Evolutionary conservation across 75 land plant genomes (phyloP).

Genomic region (Sequoiadendron giganteum): DNA sequence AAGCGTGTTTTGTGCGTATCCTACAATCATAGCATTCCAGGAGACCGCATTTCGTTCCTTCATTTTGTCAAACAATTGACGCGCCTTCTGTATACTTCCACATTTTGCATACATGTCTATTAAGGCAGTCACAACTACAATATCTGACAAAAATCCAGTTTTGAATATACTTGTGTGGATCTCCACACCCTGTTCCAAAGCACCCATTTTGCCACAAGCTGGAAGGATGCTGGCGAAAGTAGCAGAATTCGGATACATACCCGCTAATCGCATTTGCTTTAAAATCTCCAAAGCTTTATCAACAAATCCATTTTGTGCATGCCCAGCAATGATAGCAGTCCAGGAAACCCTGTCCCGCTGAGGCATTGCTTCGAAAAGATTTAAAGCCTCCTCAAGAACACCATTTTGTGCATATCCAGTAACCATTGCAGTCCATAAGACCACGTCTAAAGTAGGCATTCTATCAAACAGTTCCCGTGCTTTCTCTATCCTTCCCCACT

Average conservation of each 20-base stretch:
- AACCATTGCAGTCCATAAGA: constrained; percentile 67
- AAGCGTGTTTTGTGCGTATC: constrained; percentile 15
- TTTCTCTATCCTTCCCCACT: constrained; percentile 38
- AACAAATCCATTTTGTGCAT: constrained; percentile 56
- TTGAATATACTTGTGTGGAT: constrained; percentile 40
- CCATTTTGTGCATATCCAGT: constrained; percentile 58
- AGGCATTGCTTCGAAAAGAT: constrained; percentile 1
- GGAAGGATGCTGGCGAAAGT: constrained; percentile 39
- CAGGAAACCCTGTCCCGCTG: neutral
- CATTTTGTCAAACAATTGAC: constrained; percentile 21
- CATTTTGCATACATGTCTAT: constrained; percentile 58
- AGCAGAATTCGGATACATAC: constrained; percentile 39
- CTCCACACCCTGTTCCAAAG: constrained; percentile 42
- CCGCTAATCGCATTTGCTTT: constrained; percentile 15
- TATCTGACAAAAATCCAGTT: constrained; percentile 40
- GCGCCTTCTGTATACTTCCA: constrained; percentile 21
- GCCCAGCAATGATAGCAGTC: constrained; percentile 15
- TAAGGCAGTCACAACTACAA: constrained; percentile 33
- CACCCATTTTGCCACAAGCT: constrained; percentile 39
- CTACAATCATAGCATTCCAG: constrained; percentile 35
- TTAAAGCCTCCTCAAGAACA: constrained; percentile 16
- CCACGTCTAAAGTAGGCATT: constrained; percentile 32
- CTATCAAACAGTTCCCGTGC: constrained; percentile 39
- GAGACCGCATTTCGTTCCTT: constrained; percentile 18
- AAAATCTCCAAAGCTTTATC: constrained; percentile 32